Conservation (phyloP, 2,329 filamentous ascomycete genomes). For the Neonectria magnoliae region DNA sequence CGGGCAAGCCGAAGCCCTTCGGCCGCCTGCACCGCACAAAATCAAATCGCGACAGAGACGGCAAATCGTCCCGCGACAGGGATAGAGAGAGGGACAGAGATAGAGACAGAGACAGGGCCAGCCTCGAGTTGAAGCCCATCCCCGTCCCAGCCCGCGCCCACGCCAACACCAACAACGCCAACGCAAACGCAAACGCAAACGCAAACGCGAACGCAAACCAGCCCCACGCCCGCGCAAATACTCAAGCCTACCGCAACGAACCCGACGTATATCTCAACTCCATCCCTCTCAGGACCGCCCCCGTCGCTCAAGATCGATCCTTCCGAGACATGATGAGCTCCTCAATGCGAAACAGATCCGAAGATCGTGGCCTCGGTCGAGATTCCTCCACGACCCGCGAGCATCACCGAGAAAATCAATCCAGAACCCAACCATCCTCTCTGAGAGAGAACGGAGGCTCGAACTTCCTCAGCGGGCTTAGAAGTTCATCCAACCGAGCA, state of each 20-base stretch:
- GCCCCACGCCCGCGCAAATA: not conserved
- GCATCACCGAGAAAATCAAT: constrained; percentile 58
- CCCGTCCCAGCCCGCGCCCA: constrained; percentile 30
- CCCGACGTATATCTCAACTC: constrained; percentile 44
- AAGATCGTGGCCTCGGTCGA: constrained; percentile 68
- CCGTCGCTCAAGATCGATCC: constrained; percentile 71
- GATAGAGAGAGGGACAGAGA: constrained; percentile 50
- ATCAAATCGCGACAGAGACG: constrained; percentile 63
- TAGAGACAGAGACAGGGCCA: constrained; percentile 60
- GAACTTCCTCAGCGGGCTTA: constrained; percentile 40
- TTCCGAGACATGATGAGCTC: constrained; percentile 75
- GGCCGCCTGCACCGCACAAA: constrained; percentile 61
- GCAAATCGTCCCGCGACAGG: not conserved
- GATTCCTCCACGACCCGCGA: constrained; percentile 57
- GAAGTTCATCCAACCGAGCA: constrained; percentile 40
- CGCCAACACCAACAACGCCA: not conserved
- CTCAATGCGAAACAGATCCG: constrained; percentile 74
- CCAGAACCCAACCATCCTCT: constrained; percentile 62
- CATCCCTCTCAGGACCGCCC: constrained; percentile 66
- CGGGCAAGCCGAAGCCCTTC: constrained; percentile 66
- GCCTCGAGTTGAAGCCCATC: constrained; percentile 49
- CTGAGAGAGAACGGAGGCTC: constrained; percentile 66
- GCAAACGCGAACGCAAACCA: not conserved
- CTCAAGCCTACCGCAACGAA: constrained; percentile 32
- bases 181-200: not conserved